Evolutionary conservation across 2,329 filamentous ascomycete species (phyloP), one percentile per base, ranked within the genome.

Genomic region (Talaromyces amestolkiae): DNA sequence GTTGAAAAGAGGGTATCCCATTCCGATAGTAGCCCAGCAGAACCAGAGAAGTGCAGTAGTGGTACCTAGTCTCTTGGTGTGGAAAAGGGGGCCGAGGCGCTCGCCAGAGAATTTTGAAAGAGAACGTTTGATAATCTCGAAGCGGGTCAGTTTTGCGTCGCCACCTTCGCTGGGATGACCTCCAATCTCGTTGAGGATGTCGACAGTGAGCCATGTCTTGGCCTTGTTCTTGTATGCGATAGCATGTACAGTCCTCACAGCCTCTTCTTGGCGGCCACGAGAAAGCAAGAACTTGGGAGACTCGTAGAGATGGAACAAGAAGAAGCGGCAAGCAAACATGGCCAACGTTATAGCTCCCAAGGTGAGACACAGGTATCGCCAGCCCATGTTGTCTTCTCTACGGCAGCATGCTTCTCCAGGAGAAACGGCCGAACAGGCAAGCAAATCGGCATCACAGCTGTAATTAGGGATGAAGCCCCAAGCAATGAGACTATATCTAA

Each of bases 1-100:
- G 76, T 95, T 95, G 84, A 94, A 96, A 1, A 96, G 85, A 0
- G 91, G 92, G 73, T 94, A 96, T 2, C 89, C 91, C 87, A 96
- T 90, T 66, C 92, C 92, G 69, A 96, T 93, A 15, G 87, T 89
- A 0, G 88, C 84, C 92, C 92, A 96, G 74, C 87, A 88, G 77
- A 93, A 91, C 90, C 90, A 93, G 58, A 94, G 75, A 1, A 86
- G 73, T 13, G 76, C 66, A 33, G 83, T 86, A 11, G 81, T 82
- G 9, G 82, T 65, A 3, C 74, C 84, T 41, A 86, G 77, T 53
- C 76, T 80, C 73, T 77, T 80, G 63, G 78, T 80, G 43, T 73
- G 73, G 73, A 86, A 86, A 0, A 95, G 84, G 0, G 90, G 89
- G 1, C 83, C 82, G 68, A 94, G 83, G 17, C 88, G 87, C 53